Conservation (phyloP, 306 rosid species). For the Alnus rubra region DNA sequence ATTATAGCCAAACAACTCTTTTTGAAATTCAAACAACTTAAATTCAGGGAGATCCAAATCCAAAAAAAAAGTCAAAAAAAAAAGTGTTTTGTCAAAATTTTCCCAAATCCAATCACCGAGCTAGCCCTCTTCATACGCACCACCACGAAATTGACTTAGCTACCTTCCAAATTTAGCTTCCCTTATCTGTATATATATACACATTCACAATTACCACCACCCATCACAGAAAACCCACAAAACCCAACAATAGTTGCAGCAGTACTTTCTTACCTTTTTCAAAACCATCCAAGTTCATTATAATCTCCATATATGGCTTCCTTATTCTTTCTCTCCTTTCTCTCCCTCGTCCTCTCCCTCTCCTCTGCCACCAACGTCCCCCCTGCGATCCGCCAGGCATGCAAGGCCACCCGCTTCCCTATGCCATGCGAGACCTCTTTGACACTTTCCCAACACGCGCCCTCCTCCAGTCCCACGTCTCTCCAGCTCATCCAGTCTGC, state of each 20-base stretch:
- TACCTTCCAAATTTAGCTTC: background rate
- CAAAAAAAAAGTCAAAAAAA: too few species aligned
- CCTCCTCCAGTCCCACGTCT: constrained; percentile 35
- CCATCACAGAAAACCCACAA: constrained; percentile 22
- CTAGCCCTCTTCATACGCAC: background rate
- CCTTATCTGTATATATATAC: too few species aligned
- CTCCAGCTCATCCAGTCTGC: constrained; percentile 52
- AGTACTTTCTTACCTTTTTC: background rate
- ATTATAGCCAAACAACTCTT: too few species aligned
- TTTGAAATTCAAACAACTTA: too few species aligned
- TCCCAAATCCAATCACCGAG: background rate
- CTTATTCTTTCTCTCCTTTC: constrained; percentile 32
- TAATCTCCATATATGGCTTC: constrained; percentile 59
- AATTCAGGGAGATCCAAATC: too few species aligned
- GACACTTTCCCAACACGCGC: constrained; percentile 20
- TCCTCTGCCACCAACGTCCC: constrained; percentile 42
- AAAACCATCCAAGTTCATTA: constrained; percentile 37
- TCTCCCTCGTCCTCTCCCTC: constrained; percentile 43
- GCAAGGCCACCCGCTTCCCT: constrained; percentile 79
- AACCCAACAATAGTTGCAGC: background rate
- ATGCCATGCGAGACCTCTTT: constrained; percentile 52
- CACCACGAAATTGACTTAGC: too few species aligned
- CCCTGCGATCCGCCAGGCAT: constrained; percentile 44
- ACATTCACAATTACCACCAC: too few species aligned
- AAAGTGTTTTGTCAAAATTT: too few species aligned